Percentiles rank a stretch among this genome's conserved stretches.
Conservation (phyloP, 2,329 filamentous ascomycete genomes). For the Penicillium carneum region DNA sequence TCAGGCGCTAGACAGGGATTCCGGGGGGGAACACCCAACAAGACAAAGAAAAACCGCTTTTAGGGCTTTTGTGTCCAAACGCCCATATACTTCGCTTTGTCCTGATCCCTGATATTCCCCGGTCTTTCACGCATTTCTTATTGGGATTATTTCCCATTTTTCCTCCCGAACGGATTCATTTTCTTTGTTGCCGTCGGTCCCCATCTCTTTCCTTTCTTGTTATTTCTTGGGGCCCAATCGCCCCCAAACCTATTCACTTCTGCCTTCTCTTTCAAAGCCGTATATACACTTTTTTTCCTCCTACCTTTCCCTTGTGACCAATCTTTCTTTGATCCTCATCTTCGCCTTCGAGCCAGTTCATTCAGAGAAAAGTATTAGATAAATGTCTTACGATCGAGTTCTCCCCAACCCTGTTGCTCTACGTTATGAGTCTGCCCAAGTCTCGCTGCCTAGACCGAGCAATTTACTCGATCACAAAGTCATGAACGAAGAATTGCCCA, state of each 20-base stretch:
- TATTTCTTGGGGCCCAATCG: conserved; percentile 25
- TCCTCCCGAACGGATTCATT: conserved; percentile 11
- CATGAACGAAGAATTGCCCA: conserved; percentile 47
- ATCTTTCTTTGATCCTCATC: conserved; percentile 13
- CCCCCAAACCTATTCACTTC: conserved; percentile 9
- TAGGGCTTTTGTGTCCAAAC: conserved; percentile 23
- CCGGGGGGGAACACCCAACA: conserved; percentile 5
- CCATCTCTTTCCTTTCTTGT: conserved; percentile 17
- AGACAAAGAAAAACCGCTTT: conserved; percentile 22
- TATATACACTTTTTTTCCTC: conserved; percentile 5
- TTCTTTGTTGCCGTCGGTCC: conserved; percentile 18
- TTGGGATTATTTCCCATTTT: conserved; percentile 22
- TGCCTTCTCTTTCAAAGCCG: conserved; percentile 30
- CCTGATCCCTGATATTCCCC: conserved; percentile 6
- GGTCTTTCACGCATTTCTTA: conserved; percentile 17
- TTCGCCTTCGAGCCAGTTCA: conserved; percentile 23
- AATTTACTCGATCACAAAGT: conserved; percentile 53
- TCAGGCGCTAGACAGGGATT: conserved; percentile 26
- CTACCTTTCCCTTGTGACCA: conserved; percentile 11
- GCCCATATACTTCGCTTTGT: conserved; percentile 22
- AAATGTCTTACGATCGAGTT: conserved; percentile 59
- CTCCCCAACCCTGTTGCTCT: conserved; percentile 55
- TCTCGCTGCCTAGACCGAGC: conserved; percentile 44
- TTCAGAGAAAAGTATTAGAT: conserved; percentile 31
- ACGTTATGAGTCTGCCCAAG: conserved; percentile 49